phyloP scores from a whole-genome alignment of 2,329 filamentous ascomycete genomes.

The Graphiopsis chlorocephala region DNA sequence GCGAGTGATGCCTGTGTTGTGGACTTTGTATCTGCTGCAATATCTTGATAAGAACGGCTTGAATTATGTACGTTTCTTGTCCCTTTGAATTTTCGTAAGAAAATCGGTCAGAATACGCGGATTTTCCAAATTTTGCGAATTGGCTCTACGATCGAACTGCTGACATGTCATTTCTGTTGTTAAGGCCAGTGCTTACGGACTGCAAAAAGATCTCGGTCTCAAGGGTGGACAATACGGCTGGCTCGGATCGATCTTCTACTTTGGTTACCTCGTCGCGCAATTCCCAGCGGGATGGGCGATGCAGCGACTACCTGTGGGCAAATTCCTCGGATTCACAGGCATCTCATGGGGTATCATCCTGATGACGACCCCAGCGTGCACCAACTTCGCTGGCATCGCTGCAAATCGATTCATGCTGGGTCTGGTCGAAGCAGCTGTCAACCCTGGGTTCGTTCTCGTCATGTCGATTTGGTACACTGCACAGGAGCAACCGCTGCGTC shows the following conservation, averaged over 20 bases:
- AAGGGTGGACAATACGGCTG: slow-evolving; percentile 48
- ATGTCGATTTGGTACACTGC: slow-evolving; percentile 40
- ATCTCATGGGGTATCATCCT: slow-evolving; percentile 43
- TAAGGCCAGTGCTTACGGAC: slow-evolving; percentile 45
- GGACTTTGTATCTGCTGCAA: slow-evolving; percentile 39
- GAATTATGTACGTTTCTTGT: slow-evolving; percentile 36
- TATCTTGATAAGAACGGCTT: slow-evolving; percentile 41
- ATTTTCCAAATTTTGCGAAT: background rate
- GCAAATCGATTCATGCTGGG: slow-evolving; percentile 38
- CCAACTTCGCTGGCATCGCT: slow-evolving; percentile 40
- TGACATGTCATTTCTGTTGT: background rate
- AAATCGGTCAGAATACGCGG: background rate
- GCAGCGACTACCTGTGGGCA: slow-evolving; percentile 47
- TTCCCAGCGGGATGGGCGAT: slow-evolving; percentile 45
- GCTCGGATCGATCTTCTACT: slow-evolving; percentile 52
- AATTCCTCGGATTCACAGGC: slow-evolving; percentile 43
- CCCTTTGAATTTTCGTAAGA: background rate
- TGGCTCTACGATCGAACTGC: background rate
- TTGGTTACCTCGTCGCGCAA: slow-evolving; percentile 49
- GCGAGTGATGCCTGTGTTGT: slow-evolving; percentile 35
- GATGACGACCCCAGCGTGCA: slow-evolving; percentile 42
- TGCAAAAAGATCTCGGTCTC: slow-evolving; percentile 49
- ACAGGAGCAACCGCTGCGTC: slow-evolving; percentile 51
- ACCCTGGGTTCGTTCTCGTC: slow-evolving; percentile 37
- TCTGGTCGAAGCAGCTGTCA: slow-evolving; percentile 36